Percentiles rank a stretch among this genome's conserved stretches.
These are phyloP conservation scores for Lathyrus oleraceus DNA, from an alignment of 306 rosid genomes.

Conservation along the genomic window DNA sequence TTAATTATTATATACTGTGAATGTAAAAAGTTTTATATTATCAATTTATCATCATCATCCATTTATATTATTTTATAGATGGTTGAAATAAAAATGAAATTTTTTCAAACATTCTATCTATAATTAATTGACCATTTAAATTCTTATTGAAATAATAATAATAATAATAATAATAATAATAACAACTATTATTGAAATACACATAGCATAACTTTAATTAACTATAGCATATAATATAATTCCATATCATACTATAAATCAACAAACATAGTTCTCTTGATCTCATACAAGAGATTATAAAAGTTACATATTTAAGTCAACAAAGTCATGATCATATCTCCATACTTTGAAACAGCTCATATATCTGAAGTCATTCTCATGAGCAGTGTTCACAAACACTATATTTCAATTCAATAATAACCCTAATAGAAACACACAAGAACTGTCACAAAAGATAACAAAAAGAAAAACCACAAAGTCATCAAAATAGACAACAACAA, in stretches of 20 bases:
- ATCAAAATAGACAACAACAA: constrained; percentile 18
- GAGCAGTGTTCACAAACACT: constrained; percentile 25
- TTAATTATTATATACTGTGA: too few species aligned
- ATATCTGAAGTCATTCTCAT: constrained; percentile 29
- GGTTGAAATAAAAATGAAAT: too few species aligned
- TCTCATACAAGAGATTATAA: neutral
- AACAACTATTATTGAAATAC: too few species aligned
- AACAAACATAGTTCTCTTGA: constrained; percentile 16
- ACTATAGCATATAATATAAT: neutral
- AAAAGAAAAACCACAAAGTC: neutral
- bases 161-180: too few species aligned
- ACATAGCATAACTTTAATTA: neutral
- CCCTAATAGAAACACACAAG: constrained; percentile 29
- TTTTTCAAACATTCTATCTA: too few species aligned
- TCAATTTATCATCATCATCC: too few species aligned
- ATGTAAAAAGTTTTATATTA: too few species aligned
- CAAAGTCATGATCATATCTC: constrained; percentile 30
- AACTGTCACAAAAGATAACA: neutral
- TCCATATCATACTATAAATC: neutral
- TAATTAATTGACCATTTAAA: too few species aligned
- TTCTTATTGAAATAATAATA: neutral
- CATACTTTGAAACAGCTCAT: neutral
- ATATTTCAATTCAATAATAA: constrained; percentile 20
- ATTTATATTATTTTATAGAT: too few species aligned
- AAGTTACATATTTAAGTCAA: constrained; percentile 43